Conservation (phyloP, 192 early-diverging fungal species). For the Rhizophlyctis rosea region DNA sequence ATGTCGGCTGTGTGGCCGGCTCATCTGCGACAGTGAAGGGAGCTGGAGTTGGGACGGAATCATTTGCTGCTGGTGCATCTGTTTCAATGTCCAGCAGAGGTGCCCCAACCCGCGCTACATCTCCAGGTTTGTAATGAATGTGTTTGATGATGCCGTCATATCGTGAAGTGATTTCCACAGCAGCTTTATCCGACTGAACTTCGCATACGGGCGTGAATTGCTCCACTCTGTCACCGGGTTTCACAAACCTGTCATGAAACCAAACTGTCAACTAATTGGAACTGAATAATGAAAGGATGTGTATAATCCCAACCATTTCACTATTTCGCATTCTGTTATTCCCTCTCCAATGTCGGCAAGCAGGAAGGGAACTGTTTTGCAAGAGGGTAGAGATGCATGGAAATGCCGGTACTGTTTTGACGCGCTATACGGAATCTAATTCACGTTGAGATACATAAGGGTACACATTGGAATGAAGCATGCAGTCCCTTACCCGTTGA, state of each 20-base stretch:
- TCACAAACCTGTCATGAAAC: conserved; percentile 71
- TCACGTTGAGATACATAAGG: too few relatives aligned
- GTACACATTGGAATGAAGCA: too few relatives aligned
- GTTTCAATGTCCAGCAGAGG: conserved; percentile 85
- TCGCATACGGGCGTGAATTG: conserved; percentile 97
- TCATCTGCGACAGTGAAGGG: conserved; percentile 6
- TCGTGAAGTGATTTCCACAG: conserved; percentile 97
- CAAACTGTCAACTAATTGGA: neutral
- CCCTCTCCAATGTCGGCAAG: conserved; percentile 98
- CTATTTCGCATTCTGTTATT: conserved; percentile 95
- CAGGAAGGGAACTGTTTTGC: conserved; percentile 61
- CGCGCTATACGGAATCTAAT: too few relatives aligned
- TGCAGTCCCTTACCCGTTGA: too few relatives aligned
- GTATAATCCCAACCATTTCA: conserved; percentile 81
- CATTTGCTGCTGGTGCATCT: conserved; percentile 29
- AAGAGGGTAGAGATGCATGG: neutral
- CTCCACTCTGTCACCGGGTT: conserved; percentile 80
- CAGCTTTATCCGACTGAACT: conserved; percentile 97
- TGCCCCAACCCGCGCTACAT: conserved; percentile 88
- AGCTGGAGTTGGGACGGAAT: neutral
- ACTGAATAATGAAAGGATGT: too few relatives aligned
- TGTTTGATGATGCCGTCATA: conserved; percentile 82
- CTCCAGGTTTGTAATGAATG: conserved; percentile 78
- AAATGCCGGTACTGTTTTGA: conserved; percentile 17
- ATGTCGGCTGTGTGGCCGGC: conserved; percentile 5